A percentile compares a stretch with the other conserved stretches of the same genome.
Evolutionary conservation across 108 stramenopile species (phyloP).

Genomic region (Cylindrotheca closterium): DNA sequence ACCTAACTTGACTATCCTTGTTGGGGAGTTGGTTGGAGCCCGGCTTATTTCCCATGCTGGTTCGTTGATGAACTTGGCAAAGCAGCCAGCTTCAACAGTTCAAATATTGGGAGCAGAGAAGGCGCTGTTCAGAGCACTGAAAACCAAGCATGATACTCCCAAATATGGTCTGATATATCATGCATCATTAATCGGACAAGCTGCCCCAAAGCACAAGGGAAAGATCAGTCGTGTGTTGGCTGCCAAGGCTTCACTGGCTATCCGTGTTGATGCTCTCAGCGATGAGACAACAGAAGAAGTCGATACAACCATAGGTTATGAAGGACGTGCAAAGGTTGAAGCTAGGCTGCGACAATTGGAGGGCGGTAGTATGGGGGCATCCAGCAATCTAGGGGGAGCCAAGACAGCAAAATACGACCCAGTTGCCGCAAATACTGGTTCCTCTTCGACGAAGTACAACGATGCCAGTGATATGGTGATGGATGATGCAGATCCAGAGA

Average conservation of each 20-base stretch:
- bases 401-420: slow-evolving; percentile 81
- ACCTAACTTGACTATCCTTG: slow-evolving; percentile 98
- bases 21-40: slow-evolving; percentile 99
- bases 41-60: slow-evolving; percentile 99
- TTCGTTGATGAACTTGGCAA: slow-evolving; percentile 97
- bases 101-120: slow-evolving; percentile 99
- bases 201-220: slow-evolving; percentile 99
- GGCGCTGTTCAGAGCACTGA: slow-evolving; percentile 99
- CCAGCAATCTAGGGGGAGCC: slow-evolving; percentile 65
- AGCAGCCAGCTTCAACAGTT: slow-evolving; percentile 99
- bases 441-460: slow-evolving; percentile 81
- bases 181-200: slow-evolving; percentile 96
- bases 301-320: slow-evolving; percentile 95
- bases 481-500: slow-evolving; percentile 32
- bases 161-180: slow-evolving; percentile 99
- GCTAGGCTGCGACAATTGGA: slow-evolving; percentile 95
- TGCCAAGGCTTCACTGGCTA: slow-evolving; percentile 97
- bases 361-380: slow-evolving; percentile 82
- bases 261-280: slow-evolving; percentile 98
- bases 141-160: slow-evolving; percentile 99
- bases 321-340: slow-evolving; percentile 97
- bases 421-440: slow-evolving; percentile 71
- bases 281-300: slow-evolving; percentile 84
- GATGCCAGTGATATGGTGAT: slow-evolving; percentile 87
- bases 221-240: slow-evolving; percentile 99